Conservation (phyloP, 208 protist genomes). For the Acanthamoeba lugdunensis region DNA sequence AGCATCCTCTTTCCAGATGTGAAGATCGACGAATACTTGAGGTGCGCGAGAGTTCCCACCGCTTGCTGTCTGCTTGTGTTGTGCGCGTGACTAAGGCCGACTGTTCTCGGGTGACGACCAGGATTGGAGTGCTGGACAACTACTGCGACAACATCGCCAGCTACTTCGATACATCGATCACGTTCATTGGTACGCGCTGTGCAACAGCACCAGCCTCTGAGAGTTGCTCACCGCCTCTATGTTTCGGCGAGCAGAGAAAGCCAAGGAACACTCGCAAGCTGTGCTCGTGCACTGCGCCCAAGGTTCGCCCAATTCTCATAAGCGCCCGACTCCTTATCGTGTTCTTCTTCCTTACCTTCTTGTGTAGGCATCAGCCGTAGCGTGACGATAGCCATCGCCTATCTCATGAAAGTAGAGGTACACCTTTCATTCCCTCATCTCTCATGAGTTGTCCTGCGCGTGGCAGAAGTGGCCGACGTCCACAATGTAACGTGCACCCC, state of each 20-base stretch:
- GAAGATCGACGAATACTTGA: neutral
- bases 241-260: neutral
- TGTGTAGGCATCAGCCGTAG: neutral
- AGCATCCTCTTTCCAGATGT: constrained; percentile 9
- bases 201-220: neutral
- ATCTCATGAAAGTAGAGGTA: constrained; percentile 4
- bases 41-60: neutral
- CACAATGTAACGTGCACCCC: too few relatives aligned
- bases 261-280: neutral
- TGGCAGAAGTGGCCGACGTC: too few relatives aligned
- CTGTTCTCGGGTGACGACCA: neutral
- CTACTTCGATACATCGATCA: neutral
- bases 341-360: neutral
- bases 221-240: neutral
- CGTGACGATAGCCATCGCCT: constrained; percentile 10
- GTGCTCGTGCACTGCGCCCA: constrained; percentile 22
- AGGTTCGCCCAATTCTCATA: neutral
- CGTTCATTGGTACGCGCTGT: neutral
- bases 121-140: constrained; percentile 14
- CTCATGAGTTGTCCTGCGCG: neutral
- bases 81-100: neutral
- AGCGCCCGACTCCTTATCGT: neutral
- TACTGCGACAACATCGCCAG: neutral
- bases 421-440: neutral
- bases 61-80: neutral